Base-by-base conservation (phyloP, 805 yeast species). In the Candida orba region DNA sequence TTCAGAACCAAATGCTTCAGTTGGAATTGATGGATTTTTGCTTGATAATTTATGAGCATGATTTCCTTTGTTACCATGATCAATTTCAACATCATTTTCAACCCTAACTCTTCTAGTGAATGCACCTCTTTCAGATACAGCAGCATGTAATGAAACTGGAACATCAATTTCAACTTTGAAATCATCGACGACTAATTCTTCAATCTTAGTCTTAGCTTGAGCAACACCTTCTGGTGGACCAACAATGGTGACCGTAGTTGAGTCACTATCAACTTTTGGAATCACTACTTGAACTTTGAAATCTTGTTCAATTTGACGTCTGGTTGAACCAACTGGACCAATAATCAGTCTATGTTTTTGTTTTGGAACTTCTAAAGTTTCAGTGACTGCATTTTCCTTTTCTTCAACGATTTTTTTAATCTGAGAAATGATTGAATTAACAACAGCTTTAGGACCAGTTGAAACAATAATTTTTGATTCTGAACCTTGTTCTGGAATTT, bases 311-410 rank as follows among this genome's bases (percentile, higher is more conserved):
- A 88, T 63, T 10, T 76, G 69, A 52, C 83, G 82, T 65, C 91
- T 86, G 46, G 75, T 73, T 12, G 78, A 57, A 36, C 98, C 97
- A 45, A 79, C 79, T 33, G 88, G 79, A 34, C 98, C 98, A 62
- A 91, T 78, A 41, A 91, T 58, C 9, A 78, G 71, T 54, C 87
- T 76, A 55, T 86, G 91, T 58, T 81, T 83, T 46, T 79, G 83
- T 59, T 79, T 78, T 34, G 93, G 78, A 54, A 91, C 70, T 14
- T 71, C 78, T 45, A 73, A 53, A 33, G 68, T 72, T 50, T 71
- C 81, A 34, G 69, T 65, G 40, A 73, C 66, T 39, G 79, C 65
- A 42, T 77, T 78, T 60, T 87, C 88, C 50, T 76, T 77, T 31
- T 76, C 79, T 17, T 67, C 71, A 39, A 89, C 82, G 40, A 90